Conservation (phyloP, 495 filamentous ascomycete genomes). For the Aspergillus sclerotiicarbonarius region DNA sequence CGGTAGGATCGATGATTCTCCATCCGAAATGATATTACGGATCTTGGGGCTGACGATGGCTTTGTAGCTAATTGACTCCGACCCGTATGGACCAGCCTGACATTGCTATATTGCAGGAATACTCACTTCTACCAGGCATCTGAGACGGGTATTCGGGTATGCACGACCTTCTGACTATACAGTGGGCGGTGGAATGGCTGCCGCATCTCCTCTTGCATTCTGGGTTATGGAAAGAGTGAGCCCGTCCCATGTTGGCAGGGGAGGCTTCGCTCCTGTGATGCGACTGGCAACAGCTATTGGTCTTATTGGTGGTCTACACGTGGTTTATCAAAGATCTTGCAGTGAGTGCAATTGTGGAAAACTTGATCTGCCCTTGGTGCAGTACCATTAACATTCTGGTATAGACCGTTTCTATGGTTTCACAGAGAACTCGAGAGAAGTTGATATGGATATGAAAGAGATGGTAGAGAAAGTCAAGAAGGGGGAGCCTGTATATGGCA, state of each 20-base stretch:
- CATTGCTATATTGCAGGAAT: conserved; percentile 10
- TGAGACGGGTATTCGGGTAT: conserved; percentile 84
- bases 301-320: conserved; percentile 69
- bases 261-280: conserved; percentile 80
- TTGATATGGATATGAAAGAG: conserved; percentile 95
- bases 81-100: conserved; percentile 68
- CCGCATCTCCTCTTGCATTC: conserved; percentile 68
- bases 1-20: conserved; percentile 52
- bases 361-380: neutral
- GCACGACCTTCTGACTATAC: conserved; percentile 80
- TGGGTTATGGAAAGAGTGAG: conserved; percentile 75
- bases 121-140: conserved; percentile 63
- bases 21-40: conserved; percentile 8
- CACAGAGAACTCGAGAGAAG: conserved; percentile 84
- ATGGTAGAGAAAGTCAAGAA: conserved; percentile 95
- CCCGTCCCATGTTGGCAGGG: conserved; percentile 75
- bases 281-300: conserved; percentile 71
- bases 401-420: conserved; percentile 85
- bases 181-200: conserved; percentile 61
- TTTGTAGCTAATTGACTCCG: conserved; percentile 88
- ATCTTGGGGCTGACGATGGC: conserved; percentile 26
- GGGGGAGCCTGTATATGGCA: conserved; percentile 88
- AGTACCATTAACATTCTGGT: neutral
- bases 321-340: conserved; percentile 73
- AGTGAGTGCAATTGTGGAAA: conserved; percentile 40